Conservation (phyloP, 225 moss, liverwort and hornwort species). For the Takakia lepidozioides region DNA sequence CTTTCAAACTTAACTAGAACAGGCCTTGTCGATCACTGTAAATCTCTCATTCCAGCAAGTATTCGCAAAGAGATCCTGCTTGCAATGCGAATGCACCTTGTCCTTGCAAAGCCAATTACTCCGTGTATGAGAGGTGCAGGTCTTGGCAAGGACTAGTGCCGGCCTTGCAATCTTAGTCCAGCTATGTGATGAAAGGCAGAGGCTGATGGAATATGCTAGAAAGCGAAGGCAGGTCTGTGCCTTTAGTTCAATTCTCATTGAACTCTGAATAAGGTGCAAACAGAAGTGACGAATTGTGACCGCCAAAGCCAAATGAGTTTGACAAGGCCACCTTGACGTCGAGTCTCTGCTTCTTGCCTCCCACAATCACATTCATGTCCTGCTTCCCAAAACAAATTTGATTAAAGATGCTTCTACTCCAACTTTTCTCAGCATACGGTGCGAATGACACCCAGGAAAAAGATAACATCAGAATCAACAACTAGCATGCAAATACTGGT, state of each 20-base stretch:
- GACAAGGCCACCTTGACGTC: slow-evolving; percentile 45
- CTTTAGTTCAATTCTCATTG: slow-evolving; percentile 24
- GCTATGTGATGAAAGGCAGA: not conserved
- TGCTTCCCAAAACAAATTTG: no score
- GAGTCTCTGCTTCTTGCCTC: slow-evolving; percentile 46
- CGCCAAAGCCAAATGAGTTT: slow-evolving; percentile 70
- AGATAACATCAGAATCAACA: not conserved
- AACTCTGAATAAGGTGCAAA: slow-evolving; percentile 41
- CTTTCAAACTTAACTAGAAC: no score
- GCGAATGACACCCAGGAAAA: not conserved
- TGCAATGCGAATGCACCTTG: no score
- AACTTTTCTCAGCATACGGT: no score
- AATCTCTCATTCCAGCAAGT: no score
- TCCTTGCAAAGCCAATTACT: no score
- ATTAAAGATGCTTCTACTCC: no score
- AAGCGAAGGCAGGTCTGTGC: slow-evolving; percentile 1
- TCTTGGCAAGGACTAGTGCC: not conserved
- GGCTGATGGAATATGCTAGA: not conserved
- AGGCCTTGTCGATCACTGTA: no score
- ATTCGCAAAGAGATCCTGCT: no score
- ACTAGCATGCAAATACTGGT: no score
- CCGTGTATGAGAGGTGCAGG: no score
- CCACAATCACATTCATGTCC: slow-evolving; percentile 52
- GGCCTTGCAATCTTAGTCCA: no score
- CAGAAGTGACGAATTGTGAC: slow-evolving; percentile 58